A percentile compares a stretch with the other conserved stretches of the same genome.
These are phyloP conservation scores for Candida xiaguanensis DNA, from an alignment of 805 yeast genomes.

Conservation along the genomic window DNA sequence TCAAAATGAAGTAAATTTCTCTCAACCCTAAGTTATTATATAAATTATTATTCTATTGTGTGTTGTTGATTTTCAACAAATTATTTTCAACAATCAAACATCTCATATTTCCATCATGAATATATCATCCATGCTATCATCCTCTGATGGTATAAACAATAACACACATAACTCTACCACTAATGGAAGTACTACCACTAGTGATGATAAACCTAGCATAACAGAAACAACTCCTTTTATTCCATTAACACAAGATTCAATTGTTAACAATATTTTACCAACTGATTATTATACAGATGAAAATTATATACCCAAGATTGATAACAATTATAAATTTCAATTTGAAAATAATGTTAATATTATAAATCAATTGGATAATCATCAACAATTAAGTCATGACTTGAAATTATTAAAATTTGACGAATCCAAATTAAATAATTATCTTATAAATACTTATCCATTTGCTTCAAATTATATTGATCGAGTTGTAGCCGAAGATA, in stretches of 20 bases:
- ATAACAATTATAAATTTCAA: constrained; percentile 3
- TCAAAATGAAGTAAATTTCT: no score
- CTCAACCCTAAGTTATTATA: no score
- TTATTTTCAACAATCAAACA: constrained; percentile 1
- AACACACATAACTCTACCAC: not conserved
- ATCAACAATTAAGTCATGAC: constrained; percentile 8
- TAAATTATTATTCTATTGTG: no score
- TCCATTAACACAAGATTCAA: not conserved
- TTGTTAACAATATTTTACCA: constrained; percentile 6
- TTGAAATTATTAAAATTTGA: constrained; percentile 17
- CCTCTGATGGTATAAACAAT: constrained; percentile 14
- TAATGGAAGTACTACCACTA: not conserved
- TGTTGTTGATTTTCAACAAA: no score
- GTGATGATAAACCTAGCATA: not conserved
- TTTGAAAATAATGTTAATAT: constrained; percentile 8
- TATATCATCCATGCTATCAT: constrained; percentile 34
- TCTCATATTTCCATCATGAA: constrained; percentile 18
- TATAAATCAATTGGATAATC: constrained; percentile 10
- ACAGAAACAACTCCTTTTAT: not conserved
- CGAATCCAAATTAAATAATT: constrained; percentile 14
- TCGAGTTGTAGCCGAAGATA: constrained; percentile 33
- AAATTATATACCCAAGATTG: constrained; percentile 3
- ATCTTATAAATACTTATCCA: constrained; percentile 17
- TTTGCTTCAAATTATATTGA: constrained; percentile 31
- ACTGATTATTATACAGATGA: not conserved